Evolutionary conservation across 352 stramenopile genomes (phyloP).

Genomic region (Aphanomyces invadans): DNA sequence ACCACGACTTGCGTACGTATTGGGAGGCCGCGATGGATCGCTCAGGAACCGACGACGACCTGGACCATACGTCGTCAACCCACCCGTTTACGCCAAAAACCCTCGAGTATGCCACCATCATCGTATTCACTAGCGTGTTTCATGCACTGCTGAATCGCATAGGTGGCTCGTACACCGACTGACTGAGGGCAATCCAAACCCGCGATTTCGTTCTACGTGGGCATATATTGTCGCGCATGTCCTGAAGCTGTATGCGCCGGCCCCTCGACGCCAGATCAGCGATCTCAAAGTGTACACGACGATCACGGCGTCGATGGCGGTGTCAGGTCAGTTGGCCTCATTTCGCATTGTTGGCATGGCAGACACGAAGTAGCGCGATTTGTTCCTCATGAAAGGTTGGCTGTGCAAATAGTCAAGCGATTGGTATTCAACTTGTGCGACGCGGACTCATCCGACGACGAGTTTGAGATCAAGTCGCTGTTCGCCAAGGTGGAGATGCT

Average conservation of each 20-base stretch:
- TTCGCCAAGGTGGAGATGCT: conserved; percentile 18
- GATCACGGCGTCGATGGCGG: not conserved
- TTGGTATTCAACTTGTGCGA: conserved; percentile 17
- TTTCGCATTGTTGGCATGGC: not conserved
- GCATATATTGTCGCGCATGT: not conserved
- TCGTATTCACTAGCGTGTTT: too few species aligned
- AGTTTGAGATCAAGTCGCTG: not conserved
- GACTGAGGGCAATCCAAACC: not conserved
- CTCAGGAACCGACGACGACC: not conserved
- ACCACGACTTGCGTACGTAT: not conserved
- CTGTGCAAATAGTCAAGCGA: conserved; percentile 9
- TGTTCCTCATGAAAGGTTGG: too few species aligned
- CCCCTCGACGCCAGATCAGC: not conserved
- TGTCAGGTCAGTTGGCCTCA: not conserved
- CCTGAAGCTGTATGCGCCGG: conserved; percentile 1
- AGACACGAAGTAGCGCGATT: too few species aligned
- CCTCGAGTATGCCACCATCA: not conserved
- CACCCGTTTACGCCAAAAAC: not conserved
- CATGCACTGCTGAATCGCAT: too few species aligned
- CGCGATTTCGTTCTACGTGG: not conserved
- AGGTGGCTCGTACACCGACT: not conserved
- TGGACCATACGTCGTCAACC: not conserved
- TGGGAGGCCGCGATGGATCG: not conserved
- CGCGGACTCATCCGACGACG: not conserved
- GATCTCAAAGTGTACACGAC: not conserved